Base-by-base conservation (phyloP, 2,329 filamentous ascomycete genomes). In the Aureobasidium zeae region DNA sequence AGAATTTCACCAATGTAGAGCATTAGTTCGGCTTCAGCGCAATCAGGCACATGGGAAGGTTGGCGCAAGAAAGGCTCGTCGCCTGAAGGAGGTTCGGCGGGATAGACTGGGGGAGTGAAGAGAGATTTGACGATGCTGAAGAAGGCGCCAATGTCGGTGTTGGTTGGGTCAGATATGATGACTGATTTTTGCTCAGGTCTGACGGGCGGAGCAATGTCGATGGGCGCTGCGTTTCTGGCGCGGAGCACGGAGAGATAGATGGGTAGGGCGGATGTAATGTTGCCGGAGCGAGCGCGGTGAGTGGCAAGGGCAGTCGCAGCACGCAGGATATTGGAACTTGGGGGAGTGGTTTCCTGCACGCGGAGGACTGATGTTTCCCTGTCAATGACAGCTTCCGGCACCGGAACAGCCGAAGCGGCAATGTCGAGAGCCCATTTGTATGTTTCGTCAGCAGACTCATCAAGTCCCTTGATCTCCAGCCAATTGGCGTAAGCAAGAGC, bases 1-100 rank as follows among this genome's bases (percentile, higher is more conserved):
- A 96, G 73, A 39, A 96, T 94, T 65, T 96, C 89, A 47, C 89
- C 89, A 50, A 96, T 89, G 62, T 94, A 91, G 17, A 87, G 74
- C 70, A 86, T 87, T 11, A 95, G 65, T 0, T 78, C 86, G 2
- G 87, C 86, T 62, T 95, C 88, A 52, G 91, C 82, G 62, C 88
- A 95, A 26, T 75, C 73, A 51, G 56, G 53, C 5, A 84, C 77
- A 2, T 48, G 45, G 20, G 72, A 68, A 8, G 77, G 58, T 44
- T 74, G 76, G 34, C 85, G 81, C 45, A 72, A 64, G 0, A 88
- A 77, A 0, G 81, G 71, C 3, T 74, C 65, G 34, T 82, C 76
- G 43, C 88, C 88, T 36, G 84, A 79, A 0, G 76, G 68, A 0
- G 81, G 83, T 0, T 83, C 73, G 0, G 77, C 62, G 0, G 89